phyloP scores from a whole-genome alignment of 2,329 filamentous ascomycete genomes.

The Aspergillus pseudoterreus region DNA sequence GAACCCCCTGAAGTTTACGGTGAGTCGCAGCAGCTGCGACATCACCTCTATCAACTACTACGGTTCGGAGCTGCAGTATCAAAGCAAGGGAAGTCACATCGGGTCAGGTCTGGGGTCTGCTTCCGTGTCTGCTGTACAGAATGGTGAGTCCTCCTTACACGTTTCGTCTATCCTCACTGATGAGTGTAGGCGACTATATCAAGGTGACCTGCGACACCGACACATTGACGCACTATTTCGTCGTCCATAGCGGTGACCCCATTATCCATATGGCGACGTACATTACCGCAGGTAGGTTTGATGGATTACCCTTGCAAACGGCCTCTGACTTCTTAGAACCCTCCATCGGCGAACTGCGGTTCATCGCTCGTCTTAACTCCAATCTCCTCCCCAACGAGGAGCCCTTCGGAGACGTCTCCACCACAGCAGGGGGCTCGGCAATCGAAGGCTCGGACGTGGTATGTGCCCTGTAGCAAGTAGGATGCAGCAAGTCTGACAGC shows the following conservation, averaged over 20 bases:
- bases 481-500: neutral
- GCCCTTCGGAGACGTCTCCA: conserved; percentile 54
- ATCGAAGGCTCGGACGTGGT: conserved; percentile 58
- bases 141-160: conserved; percentile 15
- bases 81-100: conserved; percentile 53
- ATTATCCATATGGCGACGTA: conserved; percentile 61
- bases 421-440: conserved; percentile 50
- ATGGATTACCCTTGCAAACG: neutral
- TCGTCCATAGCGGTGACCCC: conserved; percentile 58
- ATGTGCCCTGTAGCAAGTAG: conserved; percentile 5
- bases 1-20: conserved; percentile 50
- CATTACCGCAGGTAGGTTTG: conserved; percentile 45
- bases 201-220: conserved; percentile 60
- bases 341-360: conserved; percentile 58
- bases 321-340: conserved; percentile 39
- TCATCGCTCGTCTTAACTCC: conserved; percentile 58
- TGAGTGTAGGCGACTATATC: conserved; percentile 44
- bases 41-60: conserved; percentile 62
- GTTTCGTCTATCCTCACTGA: neutral
- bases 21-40: conserved; percentile 56
- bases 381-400: conserved; percentile 50
- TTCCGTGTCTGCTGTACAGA: conserved; percentile 49
- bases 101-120: conserved; percentile 57
- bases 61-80: conserved; percentile 57
- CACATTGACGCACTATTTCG: conserved; percentile 63